phyloP scores from a whole-genome alignment of 495 filamentous ascomycete genomes.

The Hyaloscypha finlandica region DNA sequence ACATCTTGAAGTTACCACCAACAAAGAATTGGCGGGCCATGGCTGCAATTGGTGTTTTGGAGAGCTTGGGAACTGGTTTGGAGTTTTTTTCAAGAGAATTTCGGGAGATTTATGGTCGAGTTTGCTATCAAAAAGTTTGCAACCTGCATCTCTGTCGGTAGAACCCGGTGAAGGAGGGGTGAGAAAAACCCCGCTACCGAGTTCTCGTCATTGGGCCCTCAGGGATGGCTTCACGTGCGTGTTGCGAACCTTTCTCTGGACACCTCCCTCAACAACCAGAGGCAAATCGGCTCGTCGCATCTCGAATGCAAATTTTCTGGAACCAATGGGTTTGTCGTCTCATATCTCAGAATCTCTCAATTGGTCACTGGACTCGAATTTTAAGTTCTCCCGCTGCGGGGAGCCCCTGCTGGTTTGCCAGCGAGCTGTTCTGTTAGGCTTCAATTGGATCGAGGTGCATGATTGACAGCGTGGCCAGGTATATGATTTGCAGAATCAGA shows the following conservation, averaged over 20 bases:
- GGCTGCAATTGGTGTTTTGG: constrained; percentile 32
- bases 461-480: not conserved
- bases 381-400: not conserved
- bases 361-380: constrained; percentile 7
- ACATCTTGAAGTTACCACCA: constrained; percentile 99
- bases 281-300: not conserved
- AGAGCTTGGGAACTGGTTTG: constrained; percentile 8
- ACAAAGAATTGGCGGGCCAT: constrained; percentile 99
- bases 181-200: not conserved
- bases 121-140: not conserved
- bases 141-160: too few species aligned
- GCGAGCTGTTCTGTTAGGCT: constrained; percentile 2
- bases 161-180: not conserved
- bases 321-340: not conserved
- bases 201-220: not conserved
- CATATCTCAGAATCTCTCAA: not conserved
- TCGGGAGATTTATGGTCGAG: not conserved
- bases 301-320: not conserved
- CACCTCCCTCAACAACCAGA: not conserved
- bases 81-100: constrained; percentile 2
- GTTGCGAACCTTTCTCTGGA: not conserved
- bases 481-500: constrained; percentile 12
- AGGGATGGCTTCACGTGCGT: not conserved
- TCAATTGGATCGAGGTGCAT: constrained; percentile 15
- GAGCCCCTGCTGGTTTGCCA: not conserved